phyloP scores from a whole-genome alignment of 306 rosid genomes.

The Medicago ruthenica region DNA sequence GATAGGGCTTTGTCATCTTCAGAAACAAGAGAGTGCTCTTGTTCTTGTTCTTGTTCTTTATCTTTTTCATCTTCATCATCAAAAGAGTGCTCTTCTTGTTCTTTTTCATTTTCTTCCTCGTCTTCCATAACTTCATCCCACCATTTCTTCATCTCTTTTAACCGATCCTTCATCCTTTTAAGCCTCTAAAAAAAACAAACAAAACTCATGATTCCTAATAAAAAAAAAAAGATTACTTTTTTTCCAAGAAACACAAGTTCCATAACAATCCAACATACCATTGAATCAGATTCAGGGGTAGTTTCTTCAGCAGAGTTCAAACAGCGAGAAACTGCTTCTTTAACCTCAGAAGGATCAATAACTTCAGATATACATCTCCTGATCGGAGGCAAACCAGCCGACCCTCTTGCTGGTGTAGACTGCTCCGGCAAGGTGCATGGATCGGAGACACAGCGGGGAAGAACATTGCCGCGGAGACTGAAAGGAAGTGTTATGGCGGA shows the following conservation, averaged over 20 bases:
- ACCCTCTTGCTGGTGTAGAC: background rate
- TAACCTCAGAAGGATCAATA: background rate
- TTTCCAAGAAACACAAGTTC: background rate
- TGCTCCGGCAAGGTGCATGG: too few relatives aligned
- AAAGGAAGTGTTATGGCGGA: constrained; percentile 43
- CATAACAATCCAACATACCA: constrained; percentile 42
- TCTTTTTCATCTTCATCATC: background rate
- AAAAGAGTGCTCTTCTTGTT: constrained; percentile 22
- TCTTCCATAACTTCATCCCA: constrained; percentile 48
- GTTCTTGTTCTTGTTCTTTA: background rate
- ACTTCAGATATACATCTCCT: constrained; percentile 30
- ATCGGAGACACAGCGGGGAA: constrained; percentile 38
- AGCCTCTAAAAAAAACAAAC: constrained; percentile 45
- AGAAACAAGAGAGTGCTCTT: background rate
- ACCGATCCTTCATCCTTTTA: constrained; percentile 48
- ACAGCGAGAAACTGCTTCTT: background rate
- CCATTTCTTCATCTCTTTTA: constrained; percentile 57
- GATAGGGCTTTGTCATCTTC: constrained; percentile 9
- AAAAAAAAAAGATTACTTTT: background rate
- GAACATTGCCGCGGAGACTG: constrained; percentile 8
- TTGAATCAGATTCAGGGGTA: constrained; percentile 36
- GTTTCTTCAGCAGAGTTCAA: constrained; percentile 39
- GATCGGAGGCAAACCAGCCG: constrained; percentile 29
- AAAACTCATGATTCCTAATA: background rate
- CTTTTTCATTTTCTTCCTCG: constrained; percentile 10